Percentiles rank a stretch among this genome's conserved stretches.
Conservation (phyloP, 768 basidiomycete species). For the Pleurotus giganteus region DNA sequence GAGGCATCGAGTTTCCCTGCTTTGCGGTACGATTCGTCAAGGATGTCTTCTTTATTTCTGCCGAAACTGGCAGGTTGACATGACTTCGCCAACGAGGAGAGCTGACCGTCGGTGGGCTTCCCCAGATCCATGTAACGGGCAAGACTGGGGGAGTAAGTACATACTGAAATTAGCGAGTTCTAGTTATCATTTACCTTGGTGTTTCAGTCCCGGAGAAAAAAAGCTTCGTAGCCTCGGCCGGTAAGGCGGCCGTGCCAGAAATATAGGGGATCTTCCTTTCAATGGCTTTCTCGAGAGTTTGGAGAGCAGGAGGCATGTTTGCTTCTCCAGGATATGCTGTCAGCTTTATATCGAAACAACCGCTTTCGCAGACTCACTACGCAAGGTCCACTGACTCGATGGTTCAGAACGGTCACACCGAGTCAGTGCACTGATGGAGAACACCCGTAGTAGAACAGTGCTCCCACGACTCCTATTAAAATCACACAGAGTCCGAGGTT, state of each 20-base stretch:
- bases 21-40: constrained; percentile 35
- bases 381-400: too few relatives aligned
- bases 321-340: too few relatives aligned
- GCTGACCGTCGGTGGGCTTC: constrained; percentile 3
- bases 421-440: too few relatives aligned
- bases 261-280: neutral
- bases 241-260: neutral
- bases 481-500: too few relatives aligned
- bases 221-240: neutral
- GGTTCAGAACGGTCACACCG: too few relatives aligned
- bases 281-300: neutral
- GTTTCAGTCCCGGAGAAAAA: neutral
- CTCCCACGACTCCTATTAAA: too few relatives aligned
- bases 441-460: too few relatives aligned
- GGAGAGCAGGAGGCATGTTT: neutral
- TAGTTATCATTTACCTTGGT: neutral
- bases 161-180: neutral
- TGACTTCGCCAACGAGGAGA: constrained; percentile 21
- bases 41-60: constrained; percentile 23
- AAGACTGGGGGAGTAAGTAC: neutral
- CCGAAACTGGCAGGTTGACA: constrained; percentile 34
- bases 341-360: too few relatives aligned
- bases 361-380: too few relatives aligned
- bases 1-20: constrained; percentile 29
- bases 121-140: constrained; percentile 9